Conservation (phyloP, 2,329 filamentous ascomycete genomes). For the Emergomyces orientalis region DNA sequence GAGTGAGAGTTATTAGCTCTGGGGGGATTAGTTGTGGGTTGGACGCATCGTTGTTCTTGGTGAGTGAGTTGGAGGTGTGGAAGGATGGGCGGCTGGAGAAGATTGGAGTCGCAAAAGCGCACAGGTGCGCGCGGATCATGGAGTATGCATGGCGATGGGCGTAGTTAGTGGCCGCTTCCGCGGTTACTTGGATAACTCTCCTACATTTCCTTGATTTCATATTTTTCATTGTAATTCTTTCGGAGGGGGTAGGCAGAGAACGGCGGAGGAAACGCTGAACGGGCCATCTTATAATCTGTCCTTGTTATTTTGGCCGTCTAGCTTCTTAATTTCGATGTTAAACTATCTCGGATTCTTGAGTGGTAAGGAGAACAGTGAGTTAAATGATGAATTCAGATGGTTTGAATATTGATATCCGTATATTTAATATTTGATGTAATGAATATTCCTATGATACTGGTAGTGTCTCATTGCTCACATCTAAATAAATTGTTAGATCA, state of each 20-base stretch:
- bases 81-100: not conserved
- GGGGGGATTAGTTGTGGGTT: conserved; percentile 4
- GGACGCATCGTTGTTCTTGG: conserved; percentile 4
- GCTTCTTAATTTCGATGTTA: too few species aligned
- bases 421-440: not conserved
- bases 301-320: too few species aligned
- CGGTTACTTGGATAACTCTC: not conserved
- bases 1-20: conserved; percentile 1
- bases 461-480: not conserved
- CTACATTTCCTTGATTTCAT: not conserved
- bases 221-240: not conserved
- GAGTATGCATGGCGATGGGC: conserved; percentile 5
- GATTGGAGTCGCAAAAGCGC: not conserved
- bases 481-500: not conserved
- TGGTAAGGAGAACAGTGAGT: too few species aligned
- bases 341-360: too few species aligned
- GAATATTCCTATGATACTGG: not conserved
- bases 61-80: conserved; percentile 3
- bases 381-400: too few species aligned
- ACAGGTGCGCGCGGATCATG: conserved; percentile 3
- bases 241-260: too few species aligned
- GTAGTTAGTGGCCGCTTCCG: not conserved
- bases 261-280: too few species aligned
- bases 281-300: too few species aligned
- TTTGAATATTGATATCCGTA: too few species aligned